Conservation (phyloP, 106 monocot genomes). For the Phalaenopsis equestris region DNA sequence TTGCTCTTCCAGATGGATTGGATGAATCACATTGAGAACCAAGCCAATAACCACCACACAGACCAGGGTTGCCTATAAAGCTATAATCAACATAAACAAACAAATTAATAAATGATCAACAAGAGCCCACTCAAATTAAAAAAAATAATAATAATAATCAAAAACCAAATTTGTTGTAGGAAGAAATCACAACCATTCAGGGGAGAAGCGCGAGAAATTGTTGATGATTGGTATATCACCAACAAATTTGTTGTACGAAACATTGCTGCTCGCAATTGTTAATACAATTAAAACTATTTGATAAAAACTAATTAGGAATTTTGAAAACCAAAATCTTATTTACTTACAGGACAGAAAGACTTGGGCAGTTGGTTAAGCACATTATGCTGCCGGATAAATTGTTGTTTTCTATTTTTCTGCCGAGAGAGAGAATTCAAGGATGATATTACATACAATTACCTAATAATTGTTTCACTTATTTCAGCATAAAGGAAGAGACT, state of each 20-base stretch:
- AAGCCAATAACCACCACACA: slow-evolving; percentile 88
- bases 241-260: slow-evolving; percentile 68
- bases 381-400: slow-evolving; percentile 70
- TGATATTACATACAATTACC: neutral
- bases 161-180: no score
- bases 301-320: neutral
- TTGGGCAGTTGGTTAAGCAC: slow-evolving; percentile 59
- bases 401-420: slow-evolving; percentile 60
- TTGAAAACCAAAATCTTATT: neutral
- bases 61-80: slow-evolving; percentile 83
- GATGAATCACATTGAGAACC: slow-evolving; percentile 43
- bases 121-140: neutral
- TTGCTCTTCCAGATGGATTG: slow-evolving; percentile 42
- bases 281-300: neutral
- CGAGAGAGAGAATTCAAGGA: neutral
- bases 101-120: neutral
- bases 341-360: slow-evolving; percentile 74
- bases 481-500: slow-evolving; percentile 3
- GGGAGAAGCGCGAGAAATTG: slow-evolving; percentile 83
- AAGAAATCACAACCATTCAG: slow-evolving; percentile 43
- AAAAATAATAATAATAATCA: neutral
- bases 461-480: neutral
- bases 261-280: slow-evolving; percentile 43
- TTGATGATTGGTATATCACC: slow-evolving; percentile 68
- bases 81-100: slow-evolving; percentile 20